Evolutionary conservation across 2,329 filamentous ascomycete species (phyloP).

Genomic region (Colletotrichum lindemuthianum): DNA sequence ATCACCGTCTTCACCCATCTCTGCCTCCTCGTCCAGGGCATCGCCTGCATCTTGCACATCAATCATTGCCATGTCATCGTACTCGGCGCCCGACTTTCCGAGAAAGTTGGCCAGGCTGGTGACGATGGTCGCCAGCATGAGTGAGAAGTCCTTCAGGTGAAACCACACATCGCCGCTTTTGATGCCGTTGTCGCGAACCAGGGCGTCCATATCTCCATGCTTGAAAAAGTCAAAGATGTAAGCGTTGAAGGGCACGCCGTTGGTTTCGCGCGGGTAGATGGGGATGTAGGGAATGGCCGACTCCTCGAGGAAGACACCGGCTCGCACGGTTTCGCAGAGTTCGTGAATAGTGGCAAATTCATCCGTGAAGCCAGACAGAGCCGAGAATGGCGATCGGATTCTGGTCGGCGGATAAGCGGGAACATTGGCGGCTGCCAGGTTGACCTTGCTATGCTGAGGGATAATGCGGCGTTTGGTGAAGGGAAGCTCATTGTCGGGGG

Average conservation of each 20-base stretch:
- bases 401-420: conserved; percentile 49
- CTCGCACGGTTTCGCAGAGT: conserved; percentile 71
- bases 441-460: not conserved
- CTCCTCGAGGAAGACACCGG: conserved; percentile 79
- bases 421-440: not conserved
- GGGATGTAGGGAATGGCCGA: conserved; percentile 76
- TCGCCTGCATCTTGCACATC: conserved; percentile 55
- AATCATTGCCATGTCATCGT: conserved; percentile 46
- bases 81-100: conserved; percentile 44
- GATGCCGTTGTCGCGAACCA: conserved; percentile 74
- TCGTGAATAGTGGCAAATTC: conserved; percentile 72
- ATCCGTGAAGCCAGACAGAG: conserved; percentile 75
- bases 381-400: conserved; percentile 75
- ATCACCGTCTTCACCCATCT: conserved; percentile 6
- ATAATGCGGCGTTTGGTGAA: conserved; percentile 54
- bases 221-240: conserved; percentile 82
- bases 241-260: conserved; percentile 65
- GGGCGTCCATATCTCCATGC: conserved; percentile 70
- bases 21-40: conserved; percentile 51
- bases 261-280: conserved; percentile 66
- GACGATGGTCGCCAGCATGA: conserved; percentile 76
- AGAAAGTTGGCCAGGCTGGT: conserved; percentile 69
- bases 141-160: conserved; percentile 67
- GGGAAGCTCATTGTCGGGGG: conserved; percentile 65
- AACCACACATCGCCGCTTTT: conserved; percentile 77